Base-by-base conservation (phyloP, 805 yeast species). In the Kluyveromyces starmeri region DNA sequence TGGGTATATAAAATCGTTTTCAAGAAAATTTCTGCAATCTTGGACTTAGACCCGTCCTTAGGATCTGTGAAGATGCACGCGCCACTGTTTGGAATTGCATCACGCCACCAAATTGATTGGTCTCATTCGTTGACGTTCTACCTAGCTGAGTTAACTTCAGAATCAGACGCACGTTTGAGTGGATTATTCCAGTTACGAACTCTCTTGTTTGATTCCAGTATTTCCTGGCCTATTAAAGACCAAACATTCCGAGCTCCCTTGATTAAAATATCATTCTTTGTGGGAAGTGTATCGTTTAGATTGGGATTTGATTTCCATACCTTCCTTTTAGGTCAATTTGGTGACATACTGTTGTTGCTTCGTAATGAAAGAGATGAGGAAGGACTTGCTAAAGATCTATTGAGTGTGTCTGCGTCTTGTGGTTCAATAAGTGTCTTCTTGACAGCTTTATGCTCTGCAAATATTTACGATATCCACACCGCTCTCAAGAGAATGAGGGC, bases 401-500 rank as follows among this genome's bases (percentile, higher is more conserved):
- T 88, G 9, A 69, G 64, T 38, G 80, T 75, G 0, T 55, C 61
- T 2, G 52, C 71, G 2, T 59, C 62, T 8, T 65, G 78, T 41
- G 73, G 65, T 2, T 61, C 73, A 0, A 64, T 78, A 11, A 73
- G 73, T 38, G 48, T 83, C 2, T 84, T 72, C 47, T 63, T 81
- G 40, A 88, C 97, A 0, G 85, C 95, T 0, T 66, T 92, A 48
- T 79, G 94, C 0, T 92, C 92, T 0, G 78, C 95, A 0, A 85
- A 82, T 48, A 63, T 84, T 20, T 67, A 79, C 43, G 96, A 88
- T 55, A 78, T 92, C 28, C 71, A 73, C 48, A 76, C 77, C 36
- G 76, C 92, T 2, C 60, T 83, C 13, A 56, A 70, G 33, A 66
- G 95, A 45, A 77, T 86, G 64, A 66, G 75, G 24, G 82, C 78